Conservation (phyloP, 352 stramenopile genomes). For the Pythium oligandrum region DNA sequence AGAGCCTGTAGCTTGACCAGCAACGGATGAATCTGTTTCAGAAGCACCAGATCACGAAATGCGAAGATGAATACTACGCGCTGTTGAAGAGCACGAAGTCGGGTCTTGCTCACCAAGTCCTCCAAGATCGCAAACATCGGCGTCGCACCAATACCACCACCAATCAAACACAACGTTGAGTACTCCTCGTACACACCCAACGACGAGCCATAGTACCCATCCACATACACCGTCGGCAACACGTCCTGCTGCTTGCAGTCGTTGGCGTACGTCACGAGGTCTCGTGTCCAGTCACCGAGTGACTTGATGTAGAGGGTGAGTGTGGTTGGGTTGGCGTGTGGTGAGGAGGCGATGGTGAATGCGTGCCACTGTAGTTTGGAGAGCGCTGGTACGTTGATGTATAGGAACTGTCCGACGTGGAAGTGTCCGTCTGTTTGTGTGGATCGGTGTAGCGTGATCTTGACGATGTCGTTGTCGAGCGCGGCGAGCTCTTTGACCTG, state of each 20-base stretch:
- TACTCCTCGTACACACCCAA: too few relatives aligned
- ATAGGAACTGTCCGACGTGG: constrained; percentile 38
- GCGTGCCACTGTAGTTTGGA: constrained; percentile 54
- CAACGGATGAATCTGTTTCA: constrained; percentile 32
- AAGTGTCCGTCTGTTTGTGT: constrained; percentile 14
- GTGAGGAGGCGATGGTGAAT: too few relatives aligned
- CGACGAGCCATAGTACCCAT: too few relatives aligned
- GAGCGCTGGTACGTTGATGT: constrained; percentile 36
- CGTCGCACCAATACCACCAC: constrained; percentile 38
- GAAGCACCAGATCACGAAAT: constrained; percentile 29
- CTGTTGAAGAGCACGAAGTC: constrained; percentile 10
- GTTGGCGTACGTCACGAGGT: too few relatives aligned
- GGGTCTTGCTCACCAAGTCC: constrained; percentile 24
- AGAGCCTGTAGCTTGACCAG: constrained; percentile 22
- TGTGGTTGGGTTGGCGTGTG: too few relatives aligned
- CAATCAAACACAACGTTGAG: too few relatives aligned
- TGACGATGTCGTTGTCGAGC: constrained; percentile 21
- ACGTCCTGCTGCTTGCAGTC: too few relatives aligned
- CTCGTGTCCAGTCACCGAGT: too few relatives aligned
- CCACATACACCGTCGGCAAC: too few relatives aligned
- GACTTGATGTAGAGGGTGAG: too few relatives aligned
- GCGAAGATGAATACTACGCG: constrained; percentile 30
- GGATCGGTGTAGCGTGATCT: constrained; percentile 28
- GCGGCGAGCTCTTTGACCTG: constrained; percentile 21
- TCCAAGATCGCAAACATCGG: constrained; percentile 33